A percentile compares a stretch with the other conserved stretches of the same genome.
Evolutionary conservation across 257 asterid genomes (phyloP).

Genomic region (Nicotiana tomentosiformis): DNA sequence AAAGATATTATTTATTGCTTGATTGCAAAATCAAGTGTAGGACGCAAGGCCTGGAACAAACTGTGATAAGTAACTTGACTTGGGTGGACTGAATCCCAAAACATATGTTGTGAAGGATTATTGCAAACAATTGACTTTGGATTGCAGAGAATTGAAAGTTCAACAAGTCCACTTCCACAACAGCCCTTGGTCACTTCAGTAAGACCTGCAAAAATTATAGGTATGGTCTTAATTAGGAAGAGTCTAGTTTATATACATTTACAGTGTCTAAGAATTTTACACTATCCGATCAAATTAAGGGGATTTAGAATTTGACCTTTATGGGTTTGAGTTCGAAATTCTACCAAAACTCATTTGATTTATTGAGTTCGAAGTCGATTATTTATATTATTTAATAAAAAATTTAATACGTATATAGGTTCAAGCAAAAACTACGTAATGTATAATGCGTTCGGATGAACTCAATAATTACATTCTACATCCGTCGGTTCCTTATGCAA

Average conservation of each 20-base stretch:
- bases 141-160: slow-evolving; percentile 41
- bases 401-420: too few relatives aligned
- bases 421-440: too few relatives aligned
- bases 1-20: neutral
- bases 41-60: slow-evolving; percentile 27
- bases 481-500: too few relatives aligned
- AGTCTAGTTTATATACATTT: neutral
- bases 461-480: too few relatives aligned
- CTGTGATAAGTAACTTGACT: slow-evolving; percentile 39
- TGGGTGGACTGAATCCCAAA: slow-evolving; percentile 71
- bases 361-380: too few relatives aligned
- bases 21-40: slow-evolving; percentile 17
- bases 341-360: too few relatives aligned
- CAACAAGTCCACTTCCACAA: slow-evolving; percentile 63
- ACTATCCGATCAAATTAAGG: neutral
- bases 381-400: too few relatives aligned
- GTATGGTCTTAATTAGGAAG: neutral
- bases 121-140: slow-evolving; percentile 27
- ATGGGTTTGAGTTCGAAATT: too few relatives aligned
- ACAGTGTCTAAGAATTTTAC: neutral
- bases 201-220: slow-evolving; percentile 32
- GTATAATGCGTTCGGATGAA: too few relatives aligned
- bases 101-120: slow-evolving; percentile 42
- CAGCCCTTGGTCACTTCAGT: slow-evolving; percentile 43
- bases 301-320: too few relatives aligned